phyloP scores from a whole-genome alignment of 1,284 basidiomycete genomes.

The Cutaneotrichosporon sp. region DNA sequence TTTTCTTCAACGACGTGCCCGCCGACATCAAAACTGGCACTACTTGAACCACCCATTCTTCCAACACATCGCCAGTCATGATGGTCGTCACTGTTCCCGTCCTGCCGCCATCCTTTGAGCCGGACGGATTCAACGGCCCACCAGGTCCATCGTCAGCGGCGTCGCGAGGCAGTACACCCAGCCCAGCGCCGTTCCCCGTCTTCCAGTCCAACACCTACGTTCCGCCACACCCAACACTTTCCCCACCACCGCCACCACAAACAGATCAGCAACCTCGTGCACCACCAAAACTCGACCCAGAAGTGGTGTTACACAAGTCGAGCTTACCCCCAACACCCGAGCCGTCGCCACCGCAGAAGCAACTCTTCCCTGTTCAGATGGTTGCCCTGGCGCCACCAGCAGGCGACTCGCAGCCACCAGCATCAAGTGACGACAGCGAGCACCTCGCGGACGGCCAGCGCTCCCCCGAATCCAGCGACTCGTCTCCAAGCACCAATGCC shows the following conservation, averaged over 20 bases:
- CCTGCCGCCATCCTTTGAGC: slow-evolving; percentile 15
- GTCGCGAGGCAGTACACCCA: not conserved
- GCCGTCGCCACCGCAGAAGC: slow-evolving; percentile 26
- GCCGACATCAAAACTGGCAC: too few species aligned
- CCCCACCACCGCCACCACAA: too few species aligned
- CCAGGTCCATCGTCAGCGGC: not conserved
- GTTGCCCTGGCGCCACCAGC: slow-evolving; percentile 30
- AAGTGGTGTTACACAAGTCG: slow-evolving; percentile 18
- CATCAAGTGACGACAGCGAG: too few species aligned
- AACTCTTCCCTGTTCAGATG: slow-evolving; percentile 27
- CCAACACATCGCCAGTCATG: slow-evolving; percentile 8
- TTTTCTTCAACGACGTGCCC: too few species aligned
- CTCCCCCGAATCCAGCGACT: slow-evolving; percentile 5
- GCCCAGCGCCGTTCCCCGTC: slow-evolving; percentile 4
- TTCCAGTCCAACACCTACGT: not conserved
- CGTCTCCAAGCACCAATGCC: slow-evolving; percentile 7
- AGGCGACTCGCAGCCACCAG: slow-evolving; percentile 9
- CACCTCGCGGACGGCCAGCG: not conserved
- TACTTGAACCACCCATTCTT: not conserved
- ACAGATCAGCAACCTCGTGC: not conserved
- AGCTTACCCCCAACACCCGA: slow-evolving; percentile 31
- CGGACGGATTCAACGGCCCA: slow-evolving; percentile 2
- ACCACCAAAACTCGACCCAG: slow-evolving; percentile 1
- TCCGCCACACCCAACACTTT: not conserved
- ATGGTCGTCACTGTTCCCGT: slow-evolving; percentile 19